Evolutionary conservation across 78 protist species (phyloP).

Genomic region (Tieghemostelium lacteum): DNA sequence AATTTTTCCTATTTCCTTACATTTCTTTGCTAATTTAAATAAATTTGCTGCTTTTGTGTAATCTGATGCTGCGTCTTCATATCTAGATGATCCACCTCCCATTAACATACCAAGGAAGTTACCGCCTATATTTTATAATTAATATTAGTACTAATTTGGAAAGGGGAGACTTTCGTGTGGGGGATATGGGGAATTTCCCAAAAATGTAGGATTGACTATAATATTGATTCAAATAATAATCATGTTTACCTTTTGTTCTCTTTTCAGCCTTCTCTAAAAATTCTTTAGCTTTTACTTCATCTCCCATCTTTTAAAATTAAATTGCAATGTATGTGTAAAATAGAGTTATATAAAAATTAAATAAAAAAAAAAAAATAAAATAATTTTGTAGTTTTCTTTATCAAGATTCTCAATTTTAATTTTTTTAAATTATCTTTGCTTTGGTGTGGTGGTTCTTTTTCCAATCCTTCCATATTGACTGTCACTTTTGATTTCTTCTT

Average conservation of each 20-base stretch:
- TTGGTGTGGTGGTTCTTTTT: no score
- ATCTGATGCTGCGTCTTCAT: conserved; percentile 83
- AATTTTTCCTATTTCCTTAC: background rate
- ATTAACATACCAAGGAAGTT: conserved; percentile 21
- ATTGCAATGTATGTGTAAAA: no score
- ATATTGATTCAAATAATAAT: no score
- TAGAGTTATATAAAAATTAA: no score
- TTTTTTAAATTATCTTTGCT: background rate
- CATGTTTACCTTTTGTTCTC: conserved; percentile 64
- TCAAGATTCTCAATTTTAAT: background rate
- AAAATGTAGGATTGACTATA: no score
- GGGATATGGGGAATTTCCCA: no score
- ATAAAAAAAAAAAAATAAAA: no score
- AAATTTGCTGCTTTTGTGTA: conserved; percentile 79
- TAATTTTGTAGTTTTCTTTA: background rate
- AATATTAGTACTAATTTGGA: no score
- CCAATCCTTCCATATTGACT: background rate
- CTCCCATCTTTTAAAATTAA: conserved; percentile 34
- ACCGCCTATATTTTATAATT: no score
- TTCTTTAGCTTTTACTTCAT: conserved; percentile 79
- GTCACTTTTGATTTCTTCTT: no score
- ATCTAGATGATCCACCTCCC: conserved; percentile 52
- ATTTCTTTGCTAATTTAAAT: conserved; percentile 82
- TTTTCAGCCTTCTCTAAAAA: conserved; percentile 83
- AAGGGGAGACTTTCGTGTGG: no score